A percentile compares a stretch with the other conserved stretches of the same genome.
Evolutionary conservation across 2,329 filamentous ascomycete species (phyloP).

Genomic region (Zasmidium citrigriseum): DNA sequence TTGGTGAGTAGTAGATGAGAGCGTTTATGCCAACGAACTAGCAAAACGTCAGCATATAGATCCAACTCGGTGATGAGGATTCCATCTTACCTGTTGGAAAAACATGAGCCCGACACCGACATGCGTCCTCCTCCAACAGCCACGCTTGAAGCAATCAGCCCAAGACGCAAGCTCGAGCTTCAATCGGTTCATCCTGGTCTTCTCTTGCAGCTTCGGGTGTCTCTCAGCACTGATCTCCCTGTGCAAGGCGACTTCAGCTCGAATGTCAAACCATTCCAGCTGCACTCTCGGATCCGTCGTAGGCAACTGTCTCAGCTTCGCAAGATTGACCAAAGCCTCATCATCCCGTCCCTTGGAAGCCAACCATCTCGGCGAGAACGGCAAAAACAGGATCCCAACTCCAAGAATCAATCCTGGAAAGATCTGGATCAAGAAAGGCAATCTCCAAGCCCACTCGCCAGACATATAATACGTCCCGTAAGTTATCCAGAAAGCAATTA

Average conservation of each 20-base stretch:
- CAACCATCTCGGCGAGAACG: conserved; percentile 39
- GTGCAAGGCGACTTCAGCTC: conserved; percentile 57
- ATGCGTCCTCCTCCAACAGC: conserved; percentile 50
- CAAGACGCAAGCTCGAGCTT: conserved; percentile 50
- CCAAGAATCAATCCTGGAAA: conserved; percentile 35
- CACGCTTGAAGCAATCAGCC: conserved; percentile 50
- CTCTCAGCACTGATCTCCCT: conserved; percentile 43
- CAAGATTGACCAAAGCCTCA: conserved; percentile 32
- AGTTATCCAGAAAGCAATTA: conserved; percentile 57
- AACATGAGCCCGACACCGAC: conserved; percentile 58
- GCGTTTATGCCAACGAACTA: conserved; percentile 45
- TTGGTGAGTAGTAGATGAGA: conserved; percentile 53
- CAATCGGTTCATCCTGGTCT: conserved; percentile 30
- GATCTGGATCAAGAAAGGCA: conserved; percentile 53
- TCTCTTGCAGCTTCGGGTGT: conserved; percentile 34
- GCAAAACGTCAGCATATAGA: not conserved
- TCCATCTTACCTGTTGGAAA: conserved; percentile 53
- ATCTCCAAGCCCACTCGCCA: conserved; percentile 49
- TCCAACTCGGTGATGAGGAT: conserved; percentile 14
- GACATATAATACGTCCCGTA: conserved; percentile 55
- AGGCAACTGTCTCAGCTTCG: conserved; percentile 42
- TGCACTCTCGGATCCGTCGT: conserved; percentile 51
- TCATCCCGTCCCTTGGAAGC: conserved; percentile 32
- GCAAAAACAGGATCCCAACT: conserved; percentile 35
- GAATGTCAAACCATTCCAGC: conserved; percentile 55